Percentiles rank a stretch among this genome's conserved stretches.
phyloP scores from a whole-genome alignment of 106 monocot species.

The Xerophyta viscosa region DNA sequence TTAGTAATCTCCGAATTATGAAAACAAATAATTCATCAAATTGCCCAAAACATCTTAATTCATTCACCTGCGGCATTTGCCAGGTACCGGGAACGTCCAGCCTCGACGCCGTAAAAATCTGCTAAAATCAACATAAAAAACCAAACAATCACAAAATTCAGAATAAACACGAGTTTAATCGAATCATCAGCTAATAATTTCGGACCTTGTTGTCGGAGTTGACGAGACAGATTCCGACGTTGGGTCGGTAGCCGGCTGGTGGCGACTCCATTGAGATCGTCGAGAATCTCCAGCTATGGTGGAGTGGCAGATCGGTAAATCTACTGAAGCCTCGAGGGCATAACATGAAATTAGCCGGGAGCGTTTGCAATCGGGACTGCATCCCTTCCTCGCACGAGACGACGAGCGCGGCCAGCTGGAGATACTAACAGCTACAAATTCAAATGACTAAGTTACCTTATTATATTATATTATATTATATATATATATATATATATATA shows the following conservation, averaged over 20 bases:
- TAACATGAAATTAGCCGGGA: not conserved
- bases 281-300: not conserved
- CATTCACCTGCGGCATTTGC: slow-evolving; percentile 95
- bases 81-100: slow-evolving; percentile 71
- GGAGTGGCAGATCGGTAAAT: slow-evolving; percentile 10
- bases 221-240: slow-evolving; percentile 90
- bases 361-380: too few species aligned
- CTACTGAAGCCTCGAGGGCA: slow-evolving; percentile 2
- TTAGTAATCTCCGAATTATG: too few species aligned
- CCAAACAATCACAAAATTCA: not conserved
- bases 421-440: too few species aligned
- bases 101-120: slow-evolving; percentile 88
- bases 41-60: not conserved
- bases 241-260: slow-evolving; percentile 60
- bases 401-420: too few species aligned
- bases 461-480: too few species aligned
- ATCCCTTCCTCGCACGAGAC: too few species aligned
- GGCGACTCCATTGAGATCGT: slow-evolving; percentile 59
- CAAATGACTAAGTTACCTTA: too few species aligned
- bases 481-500: too few species aligned
- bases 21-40: too few species aligned
- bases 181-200: too few species aligned
- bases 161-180: not conserved
- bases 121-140: slow-evolving; percentile 3
- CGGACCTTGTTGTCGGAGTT: slow-evolving; percentile 59